phyloP scores from a whole-genome alignment of 208 protist species.

The Novymonas esmeraldas region DNA sequence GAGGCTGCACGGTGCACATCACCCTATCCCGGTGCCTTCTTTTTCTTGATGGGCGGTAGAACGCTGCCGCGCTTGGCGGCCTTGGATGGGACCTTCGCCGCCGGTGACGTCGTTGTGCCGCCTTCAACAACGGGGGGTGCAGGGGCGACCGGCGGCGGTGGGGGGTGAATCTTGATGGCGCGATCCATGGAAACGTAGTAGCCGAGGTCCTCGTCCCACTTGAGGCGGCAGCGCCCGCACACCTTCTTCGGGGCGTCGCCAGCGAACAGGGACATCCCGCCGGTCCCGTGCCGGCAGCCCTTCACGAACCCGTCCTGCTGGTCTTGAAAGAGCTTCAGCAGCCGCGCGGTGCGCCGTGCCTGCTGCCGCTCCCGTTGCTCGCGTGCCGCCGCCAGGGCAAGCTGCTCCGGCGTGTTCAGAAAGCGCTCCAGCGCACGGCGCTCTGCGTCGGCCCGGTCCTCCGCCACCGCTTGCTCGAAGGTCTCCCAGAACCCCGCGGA shows the following conservation, averaged over 20 bases:
- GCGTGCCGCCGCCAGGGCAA: slow-evolving; percentile 54
- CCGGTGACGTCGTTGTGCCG: not conserved
- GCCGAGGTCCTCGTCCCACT: slow-evolving; percentile 63
- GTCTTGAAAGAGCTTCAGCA: slow-evolving; percentile 39
- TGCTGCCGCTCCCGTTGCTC: slow-evolving; percentile 43
- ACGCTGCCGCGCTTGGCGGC: not conserved
- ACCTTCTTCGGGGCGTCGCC: slow-evolving; percentile 42
- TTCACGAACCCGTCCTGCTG: slow-evolving; percentile 63
- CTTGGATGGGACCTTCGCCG: not conserved
- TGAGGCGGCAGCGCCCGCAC: slow-evolving; percentile 68
- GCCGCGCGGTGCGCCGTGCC: slow-evolving; percentile 28
- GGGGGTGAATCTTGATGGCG: slow-evolving; percentile 17
- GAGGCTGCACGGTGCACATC: too few relatives aligned
- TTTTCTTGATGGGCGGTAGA: slow-evolving; percentile 4
- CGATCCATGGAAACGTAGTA: slow-evolving; percentile 70
- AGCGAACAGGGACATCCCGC: slow-evolving; percentile 62
- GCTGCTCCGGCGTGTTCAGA: slow-evolving; percentile 79
- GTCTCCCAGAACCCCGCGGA: slow-evolving; percentile 21
- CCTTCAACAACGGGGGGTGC: not conserved
- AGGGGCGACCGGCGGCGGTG: slow-evolving; percentile 2
- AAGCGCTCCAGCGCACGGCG: slow-evolving; percentile 65
- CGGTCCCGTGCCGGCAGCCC: slow-evolving; percentile 63
- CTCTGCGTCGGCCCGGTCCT: slow-evolving; percentile 46
- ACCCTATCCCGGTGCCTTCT: not conserved
- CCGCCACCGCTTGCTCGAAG: slow-evolving; percentile 29